A percentile compares a stretch with the other conserved stretches of the same genome.
Evolutionary conservation across 306 rosid genomes (phyloP).

Genomic region (Prunus mume): DNA sequence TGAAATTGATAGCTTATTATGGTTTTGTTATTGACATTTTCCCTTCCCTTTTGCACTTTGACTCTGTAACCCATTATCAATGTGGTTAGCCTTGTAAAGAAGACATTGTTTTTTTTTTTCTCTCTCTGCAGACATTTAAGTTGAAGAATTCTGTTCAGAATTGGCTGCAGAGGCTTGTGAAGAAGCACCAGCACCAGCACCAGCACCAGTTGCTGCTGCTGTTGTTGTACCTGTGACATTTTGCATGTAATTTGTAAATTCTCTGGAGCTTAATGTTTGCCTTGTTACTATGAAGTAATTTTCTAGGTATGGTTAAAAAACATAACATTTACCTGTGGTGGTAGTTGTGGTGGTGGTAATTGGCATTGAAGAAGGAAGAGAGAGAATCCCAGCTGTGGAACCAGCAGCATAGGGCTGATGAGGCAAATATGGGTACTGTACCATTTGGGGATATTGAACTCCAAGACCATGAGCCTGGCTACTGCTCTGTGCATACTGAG

Average conservation of each 20-base stretch:
- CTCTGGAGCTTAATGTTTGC: neutral
- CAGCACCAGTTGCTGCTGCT: slow-evolving; percentile 25
- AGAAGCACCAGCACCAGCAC: slow-evolving; percentile 20
- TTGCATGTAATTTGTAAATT: slow-evolving; percentile 14
- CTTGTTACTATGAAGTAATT: neutral
- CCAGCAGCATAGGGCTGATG: slow-evolving; percentile 52
- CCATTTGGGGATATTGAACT: slow-evolving; percentile 64
- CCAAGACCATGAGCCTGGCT: slow-evolving; percentile 57
- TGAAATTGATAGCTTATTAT: slow-evolving; percentile 16
- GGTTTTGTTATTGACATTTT: slow-evolving; percentile 18
- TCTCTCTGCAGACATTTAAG: slow-evolving; percentile 30
- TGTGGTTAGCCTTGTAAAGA: slow-evolving; percentile 45
- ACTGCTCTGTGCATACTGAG: slow-evolving; percentile 61
- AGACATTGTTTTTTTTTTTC: slow-evolving; percentile 2
- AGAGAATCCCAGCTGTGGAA: slow-evolving; percentile 44
- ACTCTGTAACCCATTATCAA: slow-evolving; percentile 24
- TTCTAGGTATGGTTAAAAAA: neutral
- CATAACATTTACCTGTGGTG: slow-evolving; percentile 41
- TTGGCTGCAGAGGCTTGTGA: slow-evolving; percentile 48
- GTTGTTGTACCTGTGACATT: slow-evolving; percentile 42
- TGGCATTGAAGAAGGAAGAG: slow-evolving; percentile 60
- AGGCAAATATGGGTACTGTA: slow-evolving; percentile 66
- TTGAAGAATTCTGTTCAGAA: slow-evolving; percentile 51
- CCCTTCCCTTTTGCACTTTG: slow-evolving; percentile 9
- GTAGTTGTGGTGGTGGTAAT: slow-evolving; percentile 39